These are phyloP conservation scores for Cryptosporidium ubiquitum DNA, from an alignment of 169 alveolate species.

Conservation along the genomic window DNA sequence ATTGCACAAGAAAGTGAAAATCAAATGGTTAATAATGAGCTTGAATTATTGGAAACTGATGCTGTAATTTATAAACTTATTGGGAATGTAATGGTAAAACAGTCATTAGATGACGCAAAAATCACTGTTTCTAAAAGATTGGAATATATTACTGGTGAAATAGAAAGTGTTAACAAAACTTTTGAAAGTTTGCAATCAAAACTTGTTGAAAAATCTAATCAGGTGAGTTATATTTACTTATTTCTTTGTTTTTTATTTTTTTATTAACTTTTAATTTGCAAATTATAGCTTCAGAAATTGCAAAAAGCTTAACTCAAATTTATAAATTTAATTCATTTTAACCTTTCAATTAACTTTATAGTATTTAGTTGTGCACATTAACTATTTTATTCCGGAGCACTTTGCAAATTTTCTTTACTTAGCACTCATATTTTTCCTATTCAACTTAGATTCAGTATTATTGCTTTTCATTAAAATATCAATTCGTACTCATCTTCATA, in stretches of 20 bases:
- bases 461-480: no score
- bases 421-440: no score
- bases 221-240: constrained; percentile 38
- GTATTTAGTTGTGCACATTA: neutral
- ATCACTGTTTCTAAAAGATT: constrained; percentile 57
- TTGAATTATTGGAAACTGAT: constrained; percentile 45
- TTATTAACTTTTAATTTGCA: neutral
- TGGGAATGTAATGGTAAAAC: constrained; percentile 65
- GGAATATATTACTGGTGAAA: constrained; percentile 50
- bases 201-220: constrained; percentile 44
- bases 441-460: no score
- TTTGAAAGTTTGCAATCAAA: constrained; percentile 31
- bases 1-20: constrained; percentile 65
- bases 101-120: constrained; percentile 62
- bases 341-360: no score
- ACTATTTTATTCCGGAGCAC: no score
- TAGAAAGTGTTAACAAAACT: constrained; percentile 45
- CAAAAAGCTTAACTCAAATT: constrained; percentile 12
- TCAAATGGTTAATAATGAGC: constrained; percentile 62
- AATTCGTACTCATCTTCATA: no score
- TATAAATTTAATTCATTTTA: no score
- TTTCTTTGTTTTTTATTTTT: neutral
- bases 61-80: constrained; percentile 58
- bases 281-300: constrained; percentile 27
- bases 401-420: neutral